These are phyloP conservation scores for Aplosporella prunicola DNA, from an alignment of 2,329 filamentous ascomycete species.

Conservation along the genomic window DNA sequence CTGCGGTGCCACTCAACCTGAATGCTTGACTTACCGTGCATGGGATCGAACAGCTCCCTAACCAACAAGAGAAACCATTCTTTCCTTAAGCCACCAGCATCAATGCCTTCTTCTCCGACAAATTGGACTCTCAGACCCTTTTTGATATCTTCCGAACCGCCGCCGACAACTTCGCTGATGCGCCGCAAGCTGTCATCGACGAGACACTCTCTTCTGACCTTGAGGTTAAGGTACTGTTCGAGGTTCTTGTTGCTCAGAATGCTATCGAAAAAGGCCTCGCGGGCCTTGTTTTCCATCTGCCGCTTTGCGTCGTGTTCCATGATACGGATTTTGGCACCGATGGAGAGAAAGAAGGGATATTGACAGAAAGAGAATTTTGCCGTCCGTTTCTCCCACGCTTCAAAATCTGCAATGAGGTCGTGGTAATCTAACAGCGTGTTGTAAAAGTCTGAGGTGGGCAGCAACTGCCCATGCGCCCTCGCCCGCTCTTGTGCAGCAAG, in stretches of 20 bases:
- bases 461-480: slow-evolving; percentile 51
- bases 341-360: slow-evolving; percentile 83
- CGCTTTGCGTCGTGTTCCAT: slow-evolving; percentile 78
- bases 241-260: slow-evolving; percentile 66
- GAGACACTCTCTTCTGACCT: slow-evolving; percentile 72
- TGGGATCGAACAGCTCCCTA: slow-evolving; percentile 81
- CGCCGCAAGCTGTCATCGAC: slow-evolving; percentile 79
- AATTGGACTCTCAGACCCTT: slow-evolving; percentile 83
- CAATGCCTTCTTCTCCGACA: slow-evolving; percentile 78
- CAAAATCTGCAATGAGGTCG: slow-evolving; percentile 79
- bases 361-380: slow-evolving; percentile 81
- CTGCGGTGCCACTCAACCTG: not conserved
- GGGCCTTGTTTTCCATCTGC: slow-evolving; percentile 81
- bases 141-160: slow-evolving; percentile 75
- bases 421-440: slow-evolving; percentile 76
- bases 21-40: slow-evolving; percentile 61
- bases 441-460: slow-evolving; percentile 80
- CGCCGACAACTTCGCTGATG: slow-evolving; percentile 76
- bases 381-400: slow-evolving; percentile 69
- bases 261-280: slow-evolving; percentile 84
- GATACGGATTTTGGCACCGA: slow-evolving; percentile 86
- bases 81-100: slow-evolving; percentile 80
- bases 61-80: slow-evolving; percentile 90
- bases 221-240: slow-evolving; percentile 68
- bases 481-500: slow-evolving; percentile 34